Base-by-base conservation (phyloP, 1,284 basidiomycete species). In the Puccinia coronata region DNA sequence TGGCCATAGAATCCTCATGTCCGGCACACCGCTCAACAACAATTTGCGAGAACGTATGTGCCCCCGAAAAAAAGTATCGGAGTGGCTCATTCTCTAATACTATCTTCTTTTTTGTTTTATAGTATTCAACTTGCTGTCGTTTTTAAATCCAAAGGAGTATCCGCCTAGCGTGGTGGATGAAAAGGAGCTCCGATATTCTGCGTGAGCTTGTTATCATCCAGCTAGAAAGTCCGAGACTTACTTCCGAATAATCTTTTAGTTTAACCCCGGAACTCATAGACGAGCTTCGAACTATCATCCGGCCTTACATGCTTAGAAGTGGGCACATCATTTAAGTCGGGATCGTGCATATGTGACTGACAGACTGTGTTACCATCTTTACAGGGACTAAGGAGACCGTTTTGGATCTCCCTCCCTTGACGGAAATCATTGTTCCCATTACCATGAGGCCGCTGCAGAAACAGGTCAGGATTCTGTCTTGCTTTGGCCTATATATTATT, bases 1-100 rank as follows among this genome's bases (percentile, higher is more conserved):
- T 47, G 88, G 90, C 2, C 94, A 98, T 85, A 91, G 94, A 25
- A 89, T 98, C 61, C 91, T 98, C 76, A 92, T 98, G 90, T 97
- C 96, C 23, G 95, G 95, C 90, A 98, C 97, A 0, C 96, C 96
- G 1, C 87, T 99, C 75, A 98, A 99, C 86, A 98, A 98, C 87
- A 98, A 97, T 84, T 92, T 98, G 51, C 90, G 93, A 75, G 96
- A 99, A 82, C 80, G 80, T 81, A 43, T 67, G 80, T 55, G 14
- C 55, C 20, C 28, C n/a, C 11, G 8, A 43, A 23, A 36, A 65
- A 20, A 63, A 34, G 39, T 34, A 49, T 36, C 14, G 36, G 14
- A 70, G 43, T 61, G 57, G 23, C 53, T 51, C 12, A 63, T 63
- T 23, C 3, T 39, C 11, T 20, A 53, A 5, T 39, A 25, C 4